Base-by-base conservation (phyloP, 345 rosid genomes). In the Eutrema heterophyllum region DNA sequence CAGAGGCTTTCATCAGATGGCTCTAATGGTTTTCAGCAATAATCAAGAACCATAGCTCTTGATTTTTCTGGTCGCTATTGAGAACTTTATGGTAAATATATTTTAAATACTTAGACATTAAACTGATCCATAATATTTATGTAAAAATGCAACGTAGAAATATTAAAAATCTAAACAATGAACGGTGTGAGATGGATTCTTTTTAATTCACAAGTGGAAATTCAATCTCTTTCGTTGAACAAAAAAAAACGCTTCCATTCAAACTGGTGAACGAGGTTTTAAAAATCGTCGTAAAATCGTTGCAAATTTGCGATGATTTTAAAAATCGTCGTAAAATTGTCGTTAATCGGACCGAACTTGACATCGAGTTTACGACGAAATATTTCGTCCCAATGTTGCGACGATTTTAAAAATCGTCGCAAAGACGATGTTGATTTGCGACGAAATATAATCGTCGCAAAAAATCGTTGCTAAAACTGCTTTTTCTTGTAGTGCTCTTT, bases 1-100 rank as follows among this genome's bases (percentile, higher is more conserved):
- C 11, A 8, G 41, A 38, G 41, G 41, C 16, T 49, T 7, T n/a
- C 26, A 48, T 6, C 3, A 48, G 27, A 48, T 15, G 32, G 24
- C 5, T 43, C 14, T 18, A 52, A 38, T 53, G 4, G 11, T 27
- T 53, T 53, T 53, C 58, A 53, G 58, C 26, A 29, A 12, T 3
- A 49, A 53, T 10, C 33, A 52, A 52, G 49, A 44, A 44, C 6
- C 45, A 41, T 41, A 41, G 49, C 11, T 38, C 11, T 33, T 6
- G 5, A 33, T 33, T 33, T 12, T 9, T 30, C 27, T 29, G 27
- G 78, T 73, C 43, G 66, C 72, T 66, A n/a, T 65, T 56, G 60
- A 24, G 9, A 57, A 74, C 67, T 57, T 66, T 66, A 26, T 55
- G 40, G 39, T 32, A 55, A n/a, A 4, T 32, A n/a, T 30, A n/a